Conservation (phyloP, 441 rosid genomes). For the Populus trichocarpa region DNA sequence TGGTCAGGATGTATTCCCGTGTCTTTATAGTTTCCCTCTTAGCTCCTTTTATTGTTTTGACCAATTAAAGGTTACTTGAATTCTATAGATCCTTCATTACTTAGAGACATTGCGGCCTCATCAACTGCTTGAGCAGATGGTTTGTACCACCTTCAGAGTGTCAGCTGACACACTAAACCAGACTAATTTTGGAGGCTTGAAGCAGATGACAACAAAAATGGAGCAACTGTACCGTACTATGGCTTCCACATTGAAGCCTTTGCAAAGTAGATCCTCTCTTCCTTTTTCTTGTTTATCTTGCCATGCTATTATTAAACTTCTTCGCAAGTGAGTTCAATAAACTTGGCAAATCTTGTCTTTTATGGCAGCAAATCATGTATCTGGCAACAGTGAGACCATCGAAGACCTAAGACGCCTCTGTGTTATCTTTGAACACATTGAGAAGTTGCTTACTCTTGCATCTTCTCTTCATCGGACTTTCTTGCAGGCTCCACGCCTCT, state of each 20-base stretch:
- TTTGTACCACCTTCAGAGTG: constrained; percentile 93
- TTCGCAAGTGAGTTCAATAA: neutral
- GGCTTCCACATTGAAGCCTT: constrained; percentile 52
- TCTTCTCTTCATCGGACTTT: constrained; percentile 92
- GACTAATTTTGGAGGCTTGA: constrained; percentile 68
- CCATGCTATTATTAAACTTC: neutral
- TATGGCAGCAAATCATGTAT: constrained; percentile 53
- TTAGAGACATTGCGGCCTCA: constrained; percentile 89
- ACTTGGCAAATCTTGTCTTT: neutral
- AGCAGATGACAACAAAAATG: constrained; percentile 62
- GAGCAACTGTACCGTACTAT: constrained; percentile 75
- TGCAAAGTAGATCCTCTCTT: constrained; percentile 48
- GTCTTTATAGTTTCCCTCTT: neutral
- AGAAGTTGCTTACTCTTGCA: constrained; percentile 76
- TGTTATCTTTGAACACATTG: constrained; percentile 71
- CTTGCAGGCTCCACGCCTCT: constrained; percentile 58
- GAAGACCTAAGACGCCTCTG: constrained; percentile 71
- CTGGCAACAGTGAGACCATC: constrained; percentile 45
- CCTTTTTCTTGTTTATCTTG: constrained; percentile 4
- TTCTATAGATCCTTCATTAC: constrained; percentile 76
- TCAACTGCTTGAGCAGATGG: constrained; percentile 96
- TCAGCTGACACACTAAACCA: constrained; percentile 90
- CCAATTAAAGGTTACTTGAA: constrained; percentile 16
- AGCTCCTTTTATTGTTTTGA: constrained; percentile 16
- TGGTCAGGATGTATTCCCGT: neutral